phyloP scores from a whole-genome alignment of 768 basidiomycete genomes.

The Lyophyllum decastes region DNA sequence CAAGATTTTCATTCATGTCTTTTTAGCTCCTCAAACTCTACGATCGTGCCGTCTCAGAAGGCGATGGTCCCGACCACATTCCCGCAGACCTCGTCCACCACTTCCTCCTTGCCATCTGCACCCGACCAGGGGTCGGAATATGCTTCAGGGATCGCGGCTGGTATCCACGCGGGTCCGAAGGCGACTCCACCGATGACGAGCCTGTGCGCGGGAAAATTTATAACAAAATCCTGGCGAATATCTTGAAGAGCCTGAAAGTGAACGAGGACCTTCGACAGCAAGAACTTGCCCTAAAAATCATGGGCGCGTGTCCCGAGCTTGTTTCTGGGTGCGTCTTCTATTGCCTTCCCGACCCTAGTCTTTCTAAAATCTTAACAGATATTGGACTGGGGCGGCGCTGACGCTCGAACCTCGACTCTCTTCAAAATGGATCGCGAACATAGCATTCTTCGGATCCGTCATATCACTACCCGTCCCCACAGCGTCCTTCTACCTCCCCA shows the following conservation, averaged over 20 bases:
- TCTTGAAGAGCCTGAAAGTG: conserved; percentile 77
- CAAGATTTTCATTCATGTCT: background rate
- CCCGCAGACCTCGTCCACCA: conserved; percentile 84
- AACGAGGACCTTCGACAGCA: conserved; percentile 88
- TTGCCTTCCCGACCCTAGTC: background rate
- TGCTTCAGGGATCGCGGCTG: conserved; percentile 91
- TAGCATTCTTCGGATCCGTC: conserved; percentile 78
- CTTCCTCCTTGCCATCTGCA: conserved; percentile 83
- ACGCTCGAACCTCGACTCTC: conserved; percentile 86
- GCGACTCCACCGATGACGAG: conserved; percentile 32
- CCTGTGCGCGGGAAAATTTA: conserved; percentile 55
- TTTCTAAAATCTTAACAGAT: conserved; percentile 43
- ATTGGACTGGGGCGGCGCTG: conserved; percentile 67
- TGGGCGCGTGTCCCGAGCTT: conserved; percentile 85
- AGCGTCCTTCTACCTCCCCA: conserved; percentile 58
- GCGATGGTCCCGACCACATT: conserved; percentile 48
- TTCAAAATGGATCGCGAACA: conserved; percentile 89
- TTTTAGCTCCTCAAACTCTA: conserved; percentile 74
- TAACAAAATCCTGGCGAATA: conserved; percentile 81
- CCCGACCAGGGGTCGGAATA: conserved; percentile 77
- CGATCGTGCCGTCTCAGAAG: conserved; percentile 54
- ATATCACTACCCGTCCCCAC: conserved; percentile 76
- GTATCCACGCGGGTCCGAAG: conserved; percentile 73
- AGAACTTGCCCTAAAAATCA: conserved; percentile 78
- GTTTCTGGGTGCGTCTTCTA: conserved; percentile 61